Percentiles rank a stretch among this genome's conserved stretches.
Conservation (phyloP, 1,284 basidiomycete genomes). For the Cronartium quercuum region DNA sequence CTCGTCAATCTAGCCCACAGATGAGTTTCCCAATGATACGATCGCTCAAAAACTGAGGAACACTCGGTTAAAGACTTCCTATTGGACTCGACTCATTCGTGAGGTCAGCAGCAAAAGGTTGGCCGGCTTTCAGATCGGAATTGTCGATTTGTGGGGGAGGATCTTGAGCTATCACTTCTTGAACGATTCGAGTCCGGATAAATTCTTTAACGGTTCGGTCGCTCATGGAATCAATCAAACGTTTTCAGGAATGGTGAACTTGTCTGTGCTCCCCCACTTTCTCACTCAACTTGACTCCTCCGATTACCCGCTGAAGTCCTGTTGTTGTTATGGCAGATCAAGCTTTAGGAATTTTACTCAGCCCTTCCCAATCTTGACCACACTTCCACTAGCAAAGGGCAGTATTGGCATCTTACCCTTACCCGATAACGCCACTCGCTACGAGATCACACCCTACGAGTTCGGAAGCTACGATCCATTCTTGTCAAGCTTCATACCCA, state of each 20-base stretch:
- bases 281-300: background rate
- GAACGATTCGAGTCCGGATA: background rate
- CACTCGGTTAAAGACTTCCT: slow-evolving; percentile 5
- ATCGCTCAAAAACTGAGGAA: slow-evolving; percentile 3
- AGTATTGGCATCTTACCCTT: slow-evolving; percentile 2
- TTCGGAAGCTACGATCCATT: slow-evolving; percentile 32
- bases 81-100: slow-evolving; percentile 30
- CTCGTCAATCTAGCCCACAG: slow-evolving; percentile 7
- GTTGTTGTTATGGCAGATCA: background rate
- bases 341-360: slow-evolving; percentile 29
- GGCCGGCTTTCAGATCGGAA: slow-evolving; percentile 19
- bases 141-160: slow-evolving; percentile 37
- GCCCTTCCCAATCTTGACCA: slow-evolving; percentile 29
- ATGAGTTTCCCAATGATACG: background rate
- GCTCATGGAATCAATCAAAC: slow-evolving; percentile 25
- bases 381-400: slow-evolving; percentile 4
- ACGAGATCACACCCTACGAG: slow-evolving; percentile 31
- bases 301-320: background rate
- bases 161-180: slow-evolving; percentile 37
- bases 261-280: background rate
- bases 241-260: slow-evolving; percentile 23
- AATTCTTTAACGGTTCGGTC: slow-evolving; percentile 17
- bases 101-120: slow-evolving; percentile 22
- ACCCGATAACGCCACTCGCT: slow-evolving; percentile 9
- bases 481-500: slow-evolving; percentile 23